Conservation (phyloP, 768 basidiomycete species). For the Amanita brunnescens region DNA sequence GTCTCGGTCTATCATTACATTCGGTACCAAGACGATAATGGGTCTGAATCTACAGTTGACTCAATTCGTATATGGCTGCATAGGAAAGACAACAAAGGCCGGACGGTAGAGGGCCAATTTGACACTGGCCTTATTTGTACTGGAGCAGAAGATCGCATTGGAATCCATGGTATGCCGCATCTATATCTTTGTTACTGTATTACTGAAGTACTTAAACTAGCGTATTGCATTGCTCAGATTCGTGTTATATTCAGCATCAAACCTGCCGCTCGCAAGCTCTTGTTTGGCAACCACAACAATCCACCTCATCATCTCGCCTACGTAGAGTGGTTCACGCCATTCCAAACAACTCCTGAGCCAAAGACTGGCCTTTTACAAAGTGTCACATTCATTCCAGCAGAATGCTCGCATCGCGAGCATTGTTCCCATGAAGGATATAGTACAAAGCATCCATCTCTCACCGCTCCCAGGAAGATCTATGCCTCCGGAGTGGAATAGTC, state of each 20-base stretch:
- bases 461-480: background rate
- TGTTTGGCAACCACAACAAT: conserved; percentile 6
- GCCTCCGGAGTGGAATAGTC: background rate
- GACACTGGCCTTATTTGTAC: background rate
- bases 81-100: background rate
- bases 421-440: conserved; percentile 11
- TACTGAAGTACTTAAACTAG: too few relatives aligned
- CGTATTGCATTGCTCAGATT: conserved; percentile 19
- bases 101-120: background rate
- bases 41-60: background rate
- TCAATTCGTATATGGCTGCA: background rate
- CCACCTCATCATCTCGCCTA: conserved; percentile 16
- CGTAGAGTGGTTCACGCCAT: conserved; percentile 20
- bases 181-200: too few relatives aligned
- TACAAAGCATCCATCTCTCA: background rate
- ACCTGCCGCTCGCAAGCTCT: background rate
- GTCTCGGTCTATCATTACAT: background rate
- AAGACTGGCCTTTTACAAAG: conserved; percentile 13
- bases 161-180: background rate
- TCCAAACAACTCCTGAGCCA: conserved; percentile 10
- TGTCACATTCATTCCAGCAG: conserved; percentile 2
- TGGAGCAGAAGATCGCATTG: background rate
- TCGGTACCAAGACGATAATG: background rate
- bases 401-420: conserved; percentile 14
- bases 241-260: conserved; percentile 19